Evolutionary conservation across 2,329 filamentous ascomycete species (phyloP), one percentile per base, ranked within the genome.

Genomic region (Colletotrichum destructivum): DNA sequence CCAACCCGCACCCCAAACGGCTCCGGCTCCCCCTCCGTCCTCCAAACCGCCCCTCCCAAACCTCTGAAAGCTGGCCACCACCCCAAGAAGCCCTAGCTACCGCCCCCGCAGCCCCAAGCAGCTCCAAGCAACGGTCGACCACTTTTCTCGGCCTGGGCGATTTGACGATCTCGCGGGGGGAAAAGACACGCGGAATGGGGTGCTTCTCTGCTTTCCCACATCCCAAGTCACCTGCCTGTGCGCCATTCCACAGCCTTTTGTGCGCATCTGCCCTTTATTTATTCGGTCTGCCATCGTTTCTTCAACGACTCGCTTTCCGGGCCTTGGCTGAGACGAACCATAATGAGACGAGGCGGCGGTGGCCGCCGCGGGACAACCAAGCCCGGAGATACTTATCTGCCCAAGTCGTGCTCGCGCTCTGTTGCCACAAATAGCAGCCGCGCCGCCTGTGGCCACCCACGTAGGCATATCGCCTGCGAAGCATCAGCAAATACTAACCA

Each of bases 141-240:
- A 57, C 52, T 65, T 57, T 47, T 26, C 21, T n/a, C 31, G 12
- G 44, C 21, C 55, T 66, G 55, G 55, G 31, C 59, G 40, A 31
- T 55, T 57, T 35, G 51, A 40, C 49, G 49, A 62, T 55, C 57
- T 68, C 46, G 65, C 49, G 57, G 65, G 65, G 65, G 56, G 40
- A 31, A 31, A 31, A 12, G 35, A 38, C 59, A 40, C n/a, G 46
- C 40, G 49, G 40, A 31, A 54, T 52, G 38, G 40, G 57, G 35
- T 13, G 56, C 31, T 61, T 47, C 16, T 51, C 21, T 49, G 31
- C 31, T 13, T 21, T 47, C 44, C 40, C 21, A n/a, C 31, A 11
- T 40, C 44, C 31, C 63, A 51, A 66, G 54, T 60, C 54, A 16
- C 35, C 44, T 21, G 63, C 35, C 44, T 18, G 63, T 59, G 31